Evolutionary conservation across 1,139 yeast genomes (phyloP).

Genomic region (Debaryomycetaceae sp.): DNA sequence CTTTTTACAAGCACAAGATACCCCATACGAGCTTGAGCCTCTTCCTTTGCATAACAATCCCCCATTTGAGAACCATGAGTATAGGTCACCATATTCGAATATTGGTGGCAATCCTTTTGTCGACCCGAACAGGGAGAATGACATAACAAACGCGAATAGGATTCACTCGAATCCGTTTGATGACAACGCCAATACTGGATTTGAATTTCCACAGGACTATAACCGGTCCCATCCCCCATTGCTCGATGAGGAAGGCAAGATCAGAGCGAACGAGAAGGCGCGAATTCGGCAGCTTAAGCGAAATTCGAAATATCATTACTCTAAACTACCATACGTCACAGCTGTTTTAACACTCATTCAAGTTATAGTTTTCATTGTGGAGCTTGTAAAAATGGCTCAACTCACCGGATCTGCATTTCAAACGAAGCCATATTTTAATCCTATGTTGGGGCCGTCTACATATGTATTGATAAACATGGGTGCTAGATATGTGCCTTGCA

Average conservation of each 20-base stretch:
- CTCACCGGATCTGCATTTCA: slow-evolving; percentile 69
- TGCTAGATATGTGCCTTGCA: slow-evolving; percentile 70
- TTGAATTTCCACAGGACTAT: slow-evolving; percentile 4
- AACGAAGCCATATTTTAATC: slow-evolving; percentile 70
- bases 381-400: slow-evolving; percentile 54
- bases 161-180: not conserved
- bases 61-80: slow-evolving; percentile 3
- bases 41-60: slow-evolving; percentile 1
- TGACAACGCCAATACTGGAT: slow-evolving; percentile 10
- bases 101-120: not conserved
- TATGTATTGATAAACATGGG: slow-evolving; percentile 68
- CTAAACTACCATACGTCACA: slow-evolving; percentile 48
- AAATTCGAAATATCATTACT: slow-evolving; percentile 40
- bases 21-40: not conserved
- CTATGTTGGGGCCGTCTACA: slow-evolving; percentile 79
- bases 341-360: slow-evolving; percentile 50
- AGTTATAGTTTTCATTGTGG: slow-evolving; percentile 63
- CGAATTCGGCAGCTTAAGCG: slow-evolving; percentile 24
- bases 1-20: not conserved
- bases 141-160: not conserved
- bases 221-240: slow-evolving; percentile 15
- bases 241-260: slow-evolving; percentile 14
- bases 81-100: not conserved
- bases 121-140: not conserved
- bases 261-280: slow-evolving; percentile 24